Conservation (phyloP, 352 stramenopile species). For the Phytopythium kandeliae region DNA sequence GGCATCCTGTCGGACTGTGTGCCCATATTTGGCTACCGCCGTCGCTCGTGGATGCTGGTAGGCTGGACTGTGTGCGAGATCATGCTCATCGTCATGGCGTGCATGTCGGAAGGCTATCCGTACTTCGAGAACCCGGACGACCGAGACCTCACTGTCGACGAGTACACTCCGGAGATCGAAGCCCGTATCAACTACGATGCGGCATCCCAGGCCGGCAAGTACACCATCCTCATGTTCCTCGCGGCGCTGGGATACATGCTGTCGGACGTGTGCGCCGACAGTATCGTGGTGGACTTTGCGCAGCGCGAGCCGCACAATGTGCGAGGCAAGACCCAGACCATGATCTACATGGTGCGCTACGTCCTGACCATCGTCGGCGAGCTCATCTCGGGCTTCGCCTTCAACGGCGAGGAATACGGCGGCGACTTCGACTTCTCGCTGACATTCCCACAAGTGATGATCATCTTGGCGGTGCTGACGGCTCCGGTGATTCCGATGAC, state of each 20-base stretch:
- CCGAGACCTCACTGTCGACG: slow-evolving; percentile 9
- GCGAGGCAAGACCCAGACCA: slow-evolving; percentile 33
- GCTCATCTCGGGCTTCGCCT: slow-evolving; percentile 24
- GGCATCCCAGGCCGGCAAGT: slow-evolving; percentile 30
- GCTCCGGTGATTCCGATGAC: slow-evolving; percentile 15
- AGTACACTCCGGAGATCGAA: slow-evolving; percentile 21
- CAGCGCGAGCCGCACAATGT: slow-evolving; percentile 34
- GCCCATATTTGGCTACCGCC: slow-evolving; percentile 51
- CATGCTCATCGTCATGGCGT: no score
- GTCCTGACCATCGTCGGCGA: slow-evolving; percentile 24
- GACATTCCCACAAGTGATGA: slow-evolving; percentile 22
- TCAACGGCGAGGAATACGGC: slow-evolving; percentile 16
- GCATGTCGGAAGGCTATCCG: slow-evolving; percentile 28
- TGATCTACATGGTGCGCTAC: slow-evolving; percentile 39
- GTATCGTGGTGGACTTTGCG: slow-evolving; percentile 33
- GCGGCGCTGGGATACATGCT: slow-evolving; percentile 69
- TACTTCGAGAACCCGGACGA: slow-evolving; percentile 33
- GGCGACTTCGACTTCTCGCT: no score
- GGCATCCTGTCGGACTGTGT: no score
- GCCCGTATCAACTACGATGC: slow-evolving; percentile 30
- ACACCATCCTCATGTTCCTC: slow-evolving; percentile 69
- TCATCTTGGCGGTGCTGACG: slow-evolving; percentile 16
- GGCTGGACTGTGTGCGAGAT: slow-evolving; percentile 38
- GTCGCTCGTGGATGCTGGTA: slow-evolving; percentile 57
- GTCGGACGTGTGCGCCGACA: no score